Base-by-base conservation (phyloP, 192 early-diverging fungal genomes). In the Mortierella claussenii region DNA sequence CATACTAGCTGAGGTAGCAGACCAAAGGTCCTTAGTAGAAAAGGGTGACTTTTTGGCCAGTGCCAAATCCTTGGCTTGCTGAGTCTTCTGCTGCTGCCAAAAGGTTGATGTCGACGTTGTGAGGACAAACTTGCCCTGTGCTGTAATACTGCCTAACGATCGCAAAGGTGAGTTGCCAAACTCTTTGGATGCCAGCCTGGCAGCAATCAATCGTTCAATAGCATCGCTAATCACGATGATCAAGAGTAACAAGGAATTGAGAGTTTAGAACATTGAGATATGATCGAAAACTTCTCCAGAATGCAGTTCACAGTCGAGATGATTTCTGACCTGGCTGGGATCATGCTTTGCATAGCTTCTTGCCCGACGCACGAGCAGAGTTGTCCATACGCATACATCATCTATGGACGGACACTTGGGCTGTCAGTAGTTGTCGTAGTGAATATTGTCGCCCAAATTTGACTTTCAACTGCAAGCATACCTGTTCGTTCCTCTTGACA, bases 361-460 rank as follows among this genome's bases (percentile, higher is more conserved):
- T 82, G 80, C 1, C 83, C 85, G 23, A 88, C 84, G 53, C 86
- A 84, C 0, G 67, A 58, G 55, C 83, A 86, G 10, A 88, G 74
- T 48, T 80, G 80, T 0, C 82, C 84, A 58, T 88, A 86, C 9
- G 87, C 83, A 60, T 83, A 88, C 28, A 88, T 80, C 84, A 86
- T 88, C 83, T 87, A 60, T 10, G 33, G 24, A 52, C 20, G n/a
- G 42, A n/a, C n/a, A n/a, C n/a, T n/a, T n/a, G n/a, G n/a, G n/a
- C n/a, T n/a, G n/a, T n/a, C n/a, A 23, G 26, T 30, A 32, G 40
- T 31, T 27, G 21, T 15, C 24, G 33, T 44, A 10, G 4, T 0
- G 32, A 23, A 4, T 10, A 26, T 11, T 15, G 11, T 44, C 26
- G 42, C 17, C 30, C 10, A n/a, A 37, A 40, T 58, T 1, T 26